Conservation (phyloP, 2,329 filamentous ascomycete genomes). For the Trichoderma sp. region DNA sequence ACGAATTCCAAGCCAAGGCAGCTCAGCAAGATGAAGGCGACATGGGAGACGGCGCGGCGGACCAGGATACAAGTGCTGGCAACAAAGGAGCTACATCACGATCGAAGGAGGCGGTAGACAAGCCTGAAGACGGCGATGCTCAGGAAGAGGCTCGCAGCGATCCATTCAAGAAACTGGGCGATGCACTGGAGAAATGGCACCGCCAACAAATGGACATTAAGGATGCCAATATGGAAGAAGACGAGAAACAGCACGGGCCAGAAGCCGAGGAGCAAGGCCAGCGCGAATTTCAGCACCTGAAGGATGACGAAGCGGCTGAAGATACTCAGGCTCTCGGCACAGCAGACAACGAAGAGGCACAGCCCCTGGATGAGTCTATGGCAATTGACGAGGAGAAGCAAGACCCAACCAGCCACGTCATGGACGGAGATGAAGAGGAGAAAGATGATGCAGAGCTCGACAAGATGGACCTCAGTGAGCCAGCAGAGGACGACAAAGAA, state of each 20-base stretch:
- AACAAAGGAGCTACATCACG: slow-evolving; percentile 57
- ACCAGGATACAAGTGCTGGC: slow-evolving; percentile 61
- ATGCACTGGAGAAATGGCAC: slow-evolving; percentile 91
- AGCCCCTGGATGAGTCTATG: slow-evolving; percentile 83
- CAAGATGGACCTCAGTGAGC: slow-evolving; percentile 42
- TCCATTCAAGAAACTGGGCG: slow-evolving; percentile 91
- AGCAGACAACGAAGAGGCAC: slow-evolving; percentile 81
- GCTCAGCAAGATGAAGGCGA: slow-evolving; percentile 65
- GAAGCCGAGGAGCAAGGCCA: slow-evolving; percentile 64
- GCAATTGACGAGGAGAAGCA: slow-evolving; percentile 72
- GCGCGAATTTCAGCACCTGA: slow-evolving; percentile 90
- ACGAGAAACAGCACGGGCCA: slow-evolving; percentile 47
- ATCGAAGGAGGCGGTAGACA: slow-evolving; percentile 48
- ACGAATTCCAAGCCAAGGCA: slow-evolving; percentile 57
- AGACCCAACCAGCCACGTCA: slow-evolving; percentile 43
- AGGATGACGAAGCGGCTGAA: slow-evolving; percentile 75
- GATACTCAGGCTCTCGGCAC: slow-evolving; percentile 90
- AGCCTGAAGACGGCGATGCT: slow-evolving; percentile 45
- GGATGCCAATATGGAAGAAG: slow-evolving; percentile 48
- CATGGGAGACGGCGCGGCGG: slow-evolving; percentile 61
- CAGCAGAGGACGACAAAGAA: slow-evolving; percentile 37
- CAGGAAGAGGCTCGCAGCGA: slow-evolving; percentile 51
- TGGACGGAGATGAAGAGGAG: slow-evolving; percentile 54
- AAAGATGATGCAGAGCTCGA: slow-evolving; percentile 45
- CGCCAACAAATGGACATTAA: slow-evolving; percentile 80